Percentiles rank a stretch among this genome's conserved stretches.
Conservation (phyloP, 2,329 filamentous ascomycete genomes). For the Sarocladium oryzae region DNA sequence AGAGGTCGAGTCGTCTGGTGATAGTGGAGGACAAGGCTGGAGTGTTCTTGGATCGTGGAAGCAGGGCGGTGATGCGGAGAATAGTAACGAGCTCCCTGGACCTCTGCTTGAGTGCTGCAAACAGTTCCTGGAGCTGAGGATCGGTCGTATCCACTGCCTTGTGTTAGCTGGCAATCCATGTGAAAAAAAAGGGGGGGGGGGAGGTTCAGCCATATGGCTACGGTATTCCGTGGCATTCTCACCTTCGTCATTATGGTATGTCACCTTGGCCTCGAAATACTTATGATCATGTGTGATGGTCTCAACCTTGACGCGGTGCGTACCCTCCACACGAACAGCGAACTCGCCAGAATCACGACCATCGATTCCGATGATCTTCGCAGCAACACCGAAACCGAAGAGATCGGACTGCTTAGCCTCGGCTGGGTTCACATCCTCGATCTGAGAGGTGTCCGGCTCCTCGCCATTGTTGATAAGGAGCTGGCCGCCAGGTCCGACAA, state of each 20-base stretch:
- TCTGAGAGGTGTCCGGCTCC: constrained; percentile 35
- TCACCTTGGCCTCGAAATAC: constrained; percentile 79
- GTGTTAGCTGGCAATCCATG: constrained; percentile 6
- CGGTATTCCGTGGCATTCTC: no score
- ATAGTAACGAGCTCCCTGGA: constrained; percentile 83
- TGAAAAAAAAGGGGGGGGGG: neutral
- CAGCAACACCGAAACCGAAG: constrained; percentile 75
- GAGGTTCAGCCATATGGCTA: no score
- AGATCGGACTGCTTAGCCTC: constrained; percentile 64
- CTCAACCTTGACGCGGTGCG: constrained; percentile 69
- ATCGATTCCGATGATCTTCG: constrained; percentile 72
- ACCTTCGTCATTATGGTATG: constrained; percentile 64
- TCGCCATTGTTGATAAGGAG: constrained; percentile 63
- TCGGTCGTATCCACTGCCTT: constrained; percentile 35
- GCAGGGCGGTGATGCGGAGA: constrained; percentile 75
- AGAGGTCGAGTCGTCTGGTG: constrained; percentile 77
- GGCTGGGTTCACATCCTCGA: constrained; percentile 47
- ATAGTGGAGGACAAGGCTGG: constrained; percentile 74
- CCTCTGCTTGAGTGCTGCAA: constrained; percentile 73
- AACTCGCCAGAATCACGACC: constrained; percentile 70
- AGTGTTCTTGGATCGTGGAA: constrained; percentile 60
- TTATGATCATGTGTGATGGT: constrained; percentile 62
- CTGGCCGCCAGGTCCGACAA: constrained; percentile 68
- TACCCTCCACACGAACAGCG: constrained; percentile 78
- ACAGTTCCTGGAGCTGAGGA: constrained; percentile 60